A percentile compares a stretch with the other conserved stretches of the same genome.
Evolutionary conservation across 257 asterid genomes (phyloP).

Genomic region (Gardenia jasminoides): DNA sequence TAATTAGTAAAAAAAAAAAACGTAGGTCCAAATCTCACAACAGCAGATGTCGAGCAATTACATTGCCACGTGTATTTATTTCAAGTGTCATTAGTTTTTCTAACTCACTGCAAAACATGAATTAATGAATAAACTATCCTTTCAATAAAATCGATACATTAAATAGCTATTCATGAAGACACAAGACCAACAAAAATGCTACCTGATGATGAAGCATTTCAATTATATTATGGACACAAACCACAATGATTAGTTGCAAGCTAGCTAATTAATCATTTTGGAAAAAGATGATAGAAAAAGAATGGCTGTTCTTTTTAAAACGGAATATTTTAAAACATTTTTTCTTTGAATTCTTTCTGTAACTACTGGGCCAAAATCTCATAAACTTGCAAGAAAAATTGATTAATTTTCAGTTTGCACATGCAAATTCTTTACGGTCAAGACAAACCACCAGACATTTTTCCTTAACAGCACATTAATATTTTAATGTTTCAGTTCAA

Average conservation of each 20-base stretch:
- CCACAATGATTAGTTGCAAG: neutral
- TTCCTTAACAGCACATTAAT: too few relatives aligned
- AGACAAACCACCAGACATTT: too few relatives aligned
- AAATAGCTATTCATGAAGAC: neutral
- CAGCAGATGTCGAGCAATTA: conserved; percentile 7
- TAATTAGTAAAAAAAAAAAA: neutral
- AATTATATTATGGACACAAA: neutral
- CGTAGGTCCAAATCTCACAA: conserved; percentile 19
- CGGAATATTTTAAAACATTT: too few relatives aligned
- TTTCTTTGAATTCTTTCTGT: too few relatives aligned
- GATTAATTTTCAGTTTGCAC: too few relatives aligned
- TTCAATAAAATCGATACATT: neutral
- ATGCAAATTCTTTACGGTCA: too few relatives aligned
- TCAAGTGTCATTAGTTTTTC: conserved; percentile 1
- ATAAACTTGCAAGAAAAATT: too few relatives aligned
- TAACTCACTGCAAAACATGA: neutral
- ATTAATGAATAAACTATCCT: neutral
- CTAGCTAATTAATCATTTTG: too few relatives aligned
- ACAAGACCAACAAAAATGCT: neutral
- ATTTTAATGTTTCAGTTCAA: too few relatives aligned
- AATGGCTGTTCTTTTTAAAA: too few relatives aligned
- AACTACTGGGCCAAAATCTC: too few relatives aligned
- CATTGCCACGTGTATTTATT: conserved; percentile 3
- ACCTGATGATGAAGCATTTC: neutral
- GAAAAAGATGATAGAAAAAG: too few relatives aligned